Base-by-base conservation (phyloP, 345 rosid species). In the Clausena lansium region DNA sequence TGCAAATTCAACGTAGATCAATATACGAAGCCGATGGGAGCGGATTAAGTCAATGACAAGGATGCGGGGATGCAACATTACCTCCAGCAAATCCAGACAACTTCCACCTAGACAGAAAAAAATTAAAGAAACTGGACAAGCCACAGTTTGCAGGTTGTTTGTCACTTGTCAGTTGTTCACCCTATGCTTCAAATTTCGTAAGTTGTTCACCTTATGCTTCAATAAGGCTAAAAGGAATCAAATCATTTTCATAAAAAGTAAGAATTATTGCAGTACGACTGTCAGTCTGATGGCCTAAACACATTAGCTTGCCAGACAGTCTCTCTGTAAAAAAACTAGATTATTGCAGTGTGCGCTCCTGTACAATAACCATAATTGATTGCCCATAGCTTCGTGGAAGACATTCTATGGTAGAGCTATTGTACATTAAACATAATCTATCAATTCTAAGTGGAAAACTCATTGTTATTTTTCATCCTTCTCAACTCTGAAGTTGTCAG, bases 1-100 rank as follows among this genome's bases (percentile, higher is more conserved):
- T 80, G 80, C 84, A 78, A 86, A 84, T 77, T 86, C 83, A 73
- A 75, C 76, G 77, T 83, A 87, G 88, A 86, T 86, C 81, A 73
- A 80, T 72, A 62, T 57, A 55, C 79, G 58, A 80, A 66, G 55
- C 54, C 66, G 74, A 62, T 73, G 81, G 90, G 77, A 63, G 75
- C 78, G 55, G 66, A 36, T 83, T 28, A 83, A 78, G 80, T 57
- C 72, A 7, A 75, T 38, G 79, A 70, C 70, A 68, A 76, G 55
- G 54, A 63, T 59, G 52, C 27, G 76, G 81, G 77, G 83, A 64
- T 38, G 70, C 67, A 77, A 28, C 67, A 35, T n/a, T 19, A 58
- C 36, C 58, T 54, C 74, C n/a, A 71, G 59, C 63, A 81, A 64
- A 77, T 24, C 77, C 28, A 22, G 77, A 36, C n/a, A 28, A 58